Base-by-base conservation (phyloP, 768 basidiomycete species). In the Candolleomyces efflorescens region DNA sequence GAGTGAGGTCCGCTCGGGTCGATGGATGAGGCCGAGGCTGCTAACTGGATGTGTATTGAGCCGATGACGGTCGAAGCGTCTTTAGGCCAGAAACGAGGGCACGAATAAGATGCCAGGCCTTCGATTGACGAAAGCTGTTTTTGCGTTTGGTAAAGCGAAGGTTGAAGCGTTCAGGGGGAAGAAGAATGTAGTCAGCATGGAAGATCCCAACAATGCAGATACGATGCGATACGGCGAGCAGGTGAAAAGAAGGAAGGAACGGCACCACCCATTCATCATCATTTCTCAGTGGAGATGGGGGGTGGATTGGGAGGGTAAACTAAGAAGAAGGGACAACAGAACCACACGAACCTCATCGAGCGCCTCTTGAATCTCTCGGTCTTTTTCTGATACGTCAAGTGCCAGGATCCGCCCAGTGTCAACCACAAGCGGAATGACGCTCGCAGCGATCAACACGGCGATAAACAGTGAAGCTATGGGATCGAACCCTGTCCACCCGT, bases 401-500 rank as follows among this genome's bases (percentile, higher is more conserved):
- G 88, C 85, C 44, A 99, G 81, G 10, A 98, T 84, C 63, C 83
- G 87, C 1, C 92, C 97, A 0, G 92, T 92, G 70, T 98, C 97
- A 62, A 96, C 82, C 20, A 99, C 94, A 41, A 99, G 85, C 11
- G 97, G 97, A 22, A 96, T 79, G 18, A 99, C 97, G 68, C 94
- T 96, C 5, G 92, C 95, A 20, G 93, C 92, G 64, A 99, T 99
- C 62, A 99, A 75, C 9, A 92, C 73, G 5, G 97, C 97, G 62
- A 99, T 99, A 71, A 99, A 96, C 26, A 99, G 76, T 9, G 93
- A 95, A 0, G 97, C 97, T 59, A 99, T 94, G 0, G 97, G 97
- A 72, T 99, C 97, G 69, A 98, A 99, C 18, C 94, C 94, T 12
- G 96, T 98, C 94, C 95, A 98, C 22, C 97, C 96, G 64, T 97